Evolutionary conservation across 2,329 filamentous ascomycete genomes (phyloP), one percentile per base, ranked within the genome.

Genomic region (Colletotrichum phormii): DNA sequence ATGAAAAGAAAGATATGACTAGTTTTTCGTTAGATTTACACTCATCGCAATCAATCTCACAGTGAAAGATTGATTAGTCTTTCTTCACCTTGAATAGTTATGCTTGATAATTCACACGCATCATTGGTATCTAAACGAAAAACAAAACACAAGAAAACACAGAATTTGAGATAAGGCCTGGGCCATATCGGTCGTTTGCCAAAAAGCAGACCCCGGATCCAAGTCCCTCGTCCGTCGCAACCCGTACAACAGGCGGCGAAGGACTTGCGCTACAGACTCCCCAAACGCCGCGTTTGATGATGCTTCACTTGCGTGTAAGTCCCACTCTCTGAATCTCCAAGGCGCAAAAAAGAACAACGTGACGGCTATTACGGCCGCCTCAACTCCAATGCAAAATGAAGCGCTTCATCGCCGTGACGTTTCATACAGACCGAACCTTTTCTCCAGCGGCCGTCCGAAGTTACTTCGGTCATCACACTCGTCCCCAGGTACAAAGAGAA

Each of bases 361-460:
- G n/a, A 46, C n/a, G 67, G 42, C 57, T 18, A 18, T 82, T 26
- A 7, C 11, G 22, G 12, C 18, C 13, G 26, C 9, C 15, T 31
- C 53, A 22, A 29, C 55, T 55, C 31, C 66, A 62, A 35, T 71
- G 66, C 49, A 65, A 49, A 31, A 54, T 65, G 54, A 42, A 55
- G 42, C 55, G 64, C 59, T 51, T 49, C 54, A 66, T 54, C 54
- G 49, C 55, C 68, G 61, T 71, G 57, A 66, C 63, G 68, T 66
- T 67, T 71, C 49, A 33, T 70, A 11, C n/a, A 26, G 15, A 24
- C 4, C 26, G 4, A 29, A 3, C 26, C 26, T 35, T 22, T 24
- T 31, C 13, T 9, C 4, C 15, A 18, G n/a, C 51, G 22, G 24
- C 6, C 13, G 24, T 29, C 42, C 51, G 57, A 7, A 29, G 7